These are phyloP conservation scores for Cladophialophora bantiana DNA, from an alignment of 2,329 filamentous ascomycete species.

Conservation along the genomic window DNA sequence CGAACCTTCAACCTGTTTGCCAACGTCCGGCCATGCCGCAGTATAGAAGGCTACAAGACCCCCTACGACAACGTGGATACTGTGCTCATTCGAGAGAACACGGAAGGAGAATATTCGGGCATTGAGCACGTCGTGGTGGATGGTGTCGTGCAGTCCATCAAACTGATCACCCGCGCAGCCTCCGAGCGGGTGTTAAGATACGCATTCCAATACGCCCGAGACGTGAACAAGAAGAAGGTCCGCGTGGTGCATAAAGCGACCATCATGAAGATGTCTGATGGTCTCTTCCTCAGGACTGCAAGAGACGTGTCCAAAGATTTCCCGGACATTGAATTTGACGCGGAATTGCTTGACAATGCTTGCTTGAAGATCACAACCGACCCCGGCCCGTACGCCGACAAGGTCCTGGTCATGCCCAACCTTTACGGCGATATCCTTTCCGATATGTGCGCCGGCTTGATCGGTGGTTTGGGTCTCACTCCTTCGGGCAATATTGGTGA, in stretches of 20 bases:
- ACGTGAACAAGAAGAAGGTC: slow-evolving; percentile 94
- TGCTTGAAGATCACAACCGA: slow-evolving; percentile 99
- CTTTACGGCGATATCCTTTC: slow-evolving; percentile 99
- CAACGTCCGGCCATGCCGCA: slow-evolving; percentile 97
- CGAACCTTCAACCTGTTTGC: slow-evolving; percentile 99
- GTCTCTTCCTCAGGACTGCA: slow-evolving; percentile 92
- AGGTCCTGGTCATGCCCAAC: slow-evolving; percentile 93
- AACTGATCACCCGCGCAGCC: slow-evolving; percentile 93
- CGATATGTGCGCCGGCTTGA: slow-evolving; percentile 99
- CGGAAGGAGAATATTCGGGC: slow-evolving; percentile 98
- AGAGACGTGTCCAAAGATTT: slow-evolving; percentile 91
- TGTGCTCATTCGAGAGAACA: slow-evolving; percentile 98
- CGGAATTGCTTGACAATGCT: slow-evolving; percentile 98
- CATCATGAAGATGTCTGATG: slow-evolving; percentile 98
- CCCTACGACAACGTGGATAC: slow-evolving; percentile 97
- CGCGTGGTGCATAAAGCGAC: slow-evolving; percentile 93
- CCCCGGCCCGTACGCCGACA: slow-evolving; percentile 84
- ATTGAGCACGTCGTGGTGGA: slow-evolving; percentile 99
- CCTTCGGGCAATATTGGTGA: slow-evolving; percentile 99
- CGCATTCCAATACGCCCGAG: slow-evolving; percentile 96
- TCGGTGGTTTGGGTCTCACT: slow-evolving; percentile 95
- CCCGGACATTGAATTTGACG: slow-evolving; percentile 94
- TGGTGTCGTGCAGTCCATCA: slow-evolving; percentile 98
- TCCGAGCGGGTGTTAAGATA: slow-evolving; percentile 95
- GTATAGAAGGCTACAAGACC: slow-evolving; percentile 96